Evolutionary conservation across 345 rosid species (phyloP), one percentile per base, ranked within the genome.

Genomic region (Eucalyptus victrix): DNA sequence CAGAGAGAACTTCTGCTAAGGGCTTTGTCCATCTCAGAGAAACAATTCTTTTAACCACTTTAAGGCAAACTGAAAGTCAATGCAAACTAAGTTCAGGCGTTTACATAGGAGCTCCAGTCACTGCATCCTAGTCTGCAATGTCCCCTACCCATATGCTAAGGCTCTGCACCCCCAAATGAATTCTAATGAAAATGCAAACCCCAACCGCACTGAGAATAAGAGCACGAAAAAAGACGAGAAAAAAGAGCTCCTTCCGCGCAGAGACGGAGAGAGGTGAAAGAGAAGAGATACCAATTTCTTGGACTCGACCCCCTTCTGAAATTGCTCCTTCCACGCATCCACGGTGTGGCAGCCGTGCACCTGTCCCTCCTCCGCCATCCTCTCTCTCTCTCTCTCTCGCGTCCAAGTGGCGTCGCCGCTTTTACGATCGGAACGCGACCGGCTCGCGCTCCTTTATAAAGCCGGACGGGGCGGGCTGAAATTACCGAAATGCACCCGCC

Each of bases 261-360:
- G 12, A 30, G 34, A 14, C 87, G 10, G 40, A 50, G 40, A 45
- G 40, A 18, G 32, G 37, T 81, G 9, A 40, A 34, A 15, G 10
- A 30, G n/a, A 19, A 49, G 50, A 49, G 19, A 86, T 89, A 91
- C 94, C 93, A 91, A 86, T 37, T 89, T 91, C 72, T 90, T 86
- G 51, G 90, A n/a, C 30, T 86, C 88, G 60, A 14, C 6, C 15
- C 15, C 91, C 89, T 89, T 87, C 60, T 88, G 45, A 24, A 92
- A 87, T 19, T 89, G 90, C 89, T 89, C 92, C 24, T 26, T 86
- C 94, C 94, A 93, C 62, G 58, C 54, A 34, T 93, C 90, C n/a
- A 88, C 89, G 47, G 86, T 90, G 87, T 91, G 93, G 92, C 92
- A 90, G 81, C 90, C 83, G 88, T 90, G 51, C 44, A 93, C 90